Conservation (phyloP, 164 flowering plant genomes). For the Saururus chinensis region DNA sequence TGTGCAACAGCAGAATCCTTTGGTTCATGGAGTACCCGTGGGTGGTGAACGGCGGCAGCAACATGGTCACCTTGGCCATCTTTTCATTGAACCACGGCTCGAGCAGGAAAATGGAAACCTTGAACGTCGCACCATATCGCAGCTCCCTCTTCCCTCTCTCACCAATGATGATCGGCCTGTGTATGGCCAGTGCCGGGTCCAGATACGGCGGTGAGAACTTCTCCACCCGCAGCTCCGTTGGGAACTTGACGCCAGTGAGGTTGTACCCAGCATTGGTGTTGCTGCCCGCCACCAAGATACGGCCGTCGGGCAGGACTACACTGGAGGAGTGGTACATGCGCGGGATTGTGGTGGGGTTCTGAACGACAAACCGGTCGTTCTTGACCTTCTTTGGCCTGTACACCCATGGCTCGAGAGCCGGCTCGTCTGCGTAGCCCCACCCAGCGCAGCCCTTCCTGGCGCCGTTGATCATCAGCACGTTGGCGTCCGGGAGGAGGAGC, state of each 20-base stretch:
- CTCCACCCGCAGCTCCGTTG: conserved; percentile 76
- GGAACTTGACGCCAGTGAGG: conserved; percentile 30
- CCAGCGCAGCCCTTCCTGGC: conserved; percentile 61
- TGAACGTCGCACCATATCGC: conserved; percentile 21
- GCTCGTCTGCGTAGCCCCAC: conserved; percentile 48
- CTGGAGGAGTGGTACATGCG: conserved; percentile 82
- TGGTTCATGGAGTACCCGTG: conserved; percentile 73
- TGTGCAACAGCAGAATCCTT: conserved; percentile 35
- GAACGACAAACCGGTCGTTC: conserved; percentile 26
- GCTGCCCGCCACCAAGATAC: conserved; percentile 67
- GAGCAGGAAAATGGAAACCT: conserved; percentile 9
- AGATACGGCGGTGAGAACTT: conserved; percentile 75
- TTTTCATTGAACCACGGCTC: background rate
- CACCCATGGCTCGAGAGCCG: conserved; percentile 41
- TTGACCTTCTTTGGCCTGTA: conserved; percentile 23
- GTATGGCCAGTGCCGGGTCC: conserved; percentile 18
- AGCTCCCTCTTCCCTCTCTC: conserved; percentile 1
- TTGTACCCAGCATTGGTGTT: conserved; percentile 46
- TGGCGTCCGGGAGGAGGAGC: conserved; percentile 62
- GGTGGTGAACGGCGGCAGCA: conserved; percentile 67
- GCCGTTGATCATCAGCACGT: conserved; percentile 65
- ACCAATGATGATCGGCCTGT: conserved; percentile 21
- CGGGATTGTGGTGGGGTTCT: conserved; percentile 32
- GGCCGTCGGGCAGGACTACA: conserved; percentile 51
- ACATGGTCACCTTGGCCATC: conserved; percentile 44